Base-by-base conservation (phyloP, 345 rosid species). In the Citrus sp. region DNA sequence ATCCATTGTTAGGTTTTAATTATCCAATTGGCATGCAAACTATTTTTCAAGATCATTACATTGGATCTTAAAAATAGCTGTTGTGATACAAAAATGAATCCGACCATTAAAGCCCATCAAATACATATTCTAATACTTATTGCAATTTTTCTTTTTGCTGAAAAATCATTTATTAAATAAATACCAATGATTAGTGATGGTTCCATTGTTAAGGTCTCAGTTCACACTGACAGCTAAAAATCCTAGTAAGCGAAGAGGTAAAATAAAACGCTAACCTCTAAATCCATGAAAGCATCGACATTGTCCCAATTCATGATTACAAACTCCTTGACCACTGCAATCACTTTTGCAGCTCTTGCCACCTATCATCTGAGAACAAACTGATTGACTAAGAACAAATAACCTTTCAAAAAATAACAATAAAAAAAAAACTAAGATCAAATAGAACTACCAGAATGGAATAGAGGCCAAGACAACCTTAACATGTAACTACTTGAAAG, bases 231-330 rank as follows among this genome's bases (percentile, higher is more conserved):
- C 4, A 38, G 25, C 22, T 21, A 49, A 54, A 42, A 40, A 38
- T 9, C 28, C 18, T 5, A 37, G 34, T 27, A 8, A 54, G 9
- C 1, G 12, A n/a, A n/a, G 5, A 72, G 38, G 68, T 38, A 35
- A 32, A 75, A 30, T 18, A 56, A 55, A 21, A 32, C 9, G 69
- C 90, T 89, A 46, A 92, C 98, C 98, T 60, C 67, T 84, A 80
- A 74, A 94, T 73, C 99, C 99, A 80, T 92, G 97, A 84, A 94
- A 96, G 91, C 98, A 94, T 21, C 92, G 81, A 55, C 99, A 96
- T 21, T 86, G 79, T 38, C 97, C 99, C 75, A 91, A 81, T 82
- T 91, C 94, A 83, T 61, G 84, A 83, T 94, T 96, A 83, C 98
- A 96, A 76, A 94, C 92, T 78, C 99, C 98, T 81, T 88, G 94